Base-by-base conservation (phyloP, 2,329 filamentous ascomycete species). In the Epichloe gansuensis region DNA sequence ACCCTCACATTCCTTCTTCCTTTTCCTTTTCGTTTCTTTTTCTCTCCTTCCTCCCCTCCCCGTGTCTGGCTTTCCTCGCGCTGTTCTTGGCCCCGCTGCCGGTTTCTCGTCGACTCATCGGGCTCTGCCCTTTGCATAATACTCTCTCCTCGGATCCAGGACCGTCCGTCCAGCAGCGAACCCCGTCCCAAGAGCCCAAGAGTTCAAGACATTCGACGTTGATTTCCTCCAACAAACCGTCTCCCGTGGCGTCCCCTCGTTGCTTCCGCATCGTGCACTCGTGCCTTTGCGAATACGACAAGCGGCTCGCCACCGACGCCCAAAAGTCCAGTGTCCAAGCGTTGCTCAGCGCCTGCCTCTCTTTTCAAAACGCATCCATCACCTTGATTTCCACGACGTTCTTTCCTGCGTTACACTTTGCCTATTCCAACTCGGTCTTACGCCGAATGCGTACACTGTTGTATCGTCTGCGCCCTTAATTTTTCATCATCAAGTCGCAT, bases 341-440 rank as follows among this genome's bases (percentile, higher is more conserved):
- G 23, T 15, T n/a, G 15, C 42, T 31, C 17, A 44, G 51, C 48
- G 51, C 51, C 43, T 53, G 43, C 51, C 48, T 25, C 51, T 51
- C 44, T 36, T 34, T 50, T 35, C 23, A 15, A 27, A 7, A 35
- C 41, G 38, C 36, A n/a, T 27, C 5, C 36, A n/a, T 27, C 5
- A n/a, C 38, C 38, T 47, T 13, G 8, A 38, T 53, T 38, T 36
- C 43, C 21, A 51, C 48, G 11, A 50, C 51, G 48, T 51, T 51
- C 48, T 44, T 53, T 53, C 48, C 47, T 17, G 34, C 34, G 25
- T 17, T 50, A 11, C 41, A 25, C 45, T 42, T 4, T 12, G 42
- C 40, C 13, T 17, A n/a, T 45, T 49, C 35, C 25, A 21, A 49
- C 31, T 34, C 47, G 49, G 46, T 39, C 31, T 11, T 11, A 39